Evolutionary conservation across 495 filamentous ascomycete species (phyloP).

Genomic region (Talaromyces liani): DNA sequence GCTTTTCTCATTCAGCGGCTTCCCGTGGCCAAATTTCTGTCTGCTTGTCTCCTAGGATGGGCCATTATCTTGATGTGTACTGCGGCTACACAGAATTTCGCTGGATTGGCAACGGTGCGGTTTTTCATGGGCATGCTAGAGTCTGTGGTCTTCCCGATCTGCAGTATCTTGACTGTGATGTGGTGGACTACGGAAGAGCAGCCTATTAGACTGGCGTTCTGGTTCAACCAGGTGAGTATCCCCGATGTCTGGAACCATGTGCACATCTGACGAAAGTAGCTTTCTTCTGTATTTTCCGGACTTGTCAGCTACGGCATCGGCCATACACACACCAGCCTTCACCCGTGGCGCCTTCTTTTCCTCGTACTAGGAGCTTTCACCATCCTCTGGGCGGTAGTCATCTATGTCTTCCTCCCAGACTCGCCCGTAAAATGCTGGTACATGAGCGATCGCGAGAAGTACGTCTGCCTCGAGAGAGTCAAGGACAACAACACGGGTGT

Average conservation of each 20-base stretch:
- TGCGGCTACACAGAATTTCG: conserved; percentile 32
- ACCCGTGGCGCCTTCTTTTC: conserved; percentile 3
- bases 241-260: background rate
- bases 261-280: background rate
- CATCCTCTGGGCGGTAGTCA: conserved; percentile 25
- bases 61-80: conserved; percentile 34
- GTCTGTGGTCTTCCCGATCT: conserved; percentile 40
- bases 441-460: conserved; percentile 31
- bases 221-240: conserved; percentile 31
- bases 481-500: conserved; percentile 47
- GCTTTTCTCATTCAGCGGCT: conserved; percentile 46
- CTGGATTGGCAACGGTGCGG: conserved; percentile 35
- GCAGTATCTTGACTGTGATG: conserved; percentile 42
- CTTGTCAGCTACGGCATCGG: conserved; percentile 6
- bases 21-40: conserved; percentile 45
- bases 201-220: conserved; percentile 36
- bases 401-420: conserved; percentile 39
- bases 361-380: conserved; percentile 27
- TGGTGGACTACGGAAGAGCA: conserved; percentile 46
- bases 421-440: conserved; percentile 37
- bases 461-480: conserved; percentile 42
- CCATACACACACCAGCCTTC: background rate
- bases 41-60: conserved; percentile 23
- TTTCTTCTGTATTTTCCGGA: conserved; percentile 14
- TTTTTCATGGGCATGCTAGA: conserved; percentile 46